Evolutionary conservation across 1,284 basidiomycete species (phyloP).

Genomic region (Peniophora sp.): DNA sequence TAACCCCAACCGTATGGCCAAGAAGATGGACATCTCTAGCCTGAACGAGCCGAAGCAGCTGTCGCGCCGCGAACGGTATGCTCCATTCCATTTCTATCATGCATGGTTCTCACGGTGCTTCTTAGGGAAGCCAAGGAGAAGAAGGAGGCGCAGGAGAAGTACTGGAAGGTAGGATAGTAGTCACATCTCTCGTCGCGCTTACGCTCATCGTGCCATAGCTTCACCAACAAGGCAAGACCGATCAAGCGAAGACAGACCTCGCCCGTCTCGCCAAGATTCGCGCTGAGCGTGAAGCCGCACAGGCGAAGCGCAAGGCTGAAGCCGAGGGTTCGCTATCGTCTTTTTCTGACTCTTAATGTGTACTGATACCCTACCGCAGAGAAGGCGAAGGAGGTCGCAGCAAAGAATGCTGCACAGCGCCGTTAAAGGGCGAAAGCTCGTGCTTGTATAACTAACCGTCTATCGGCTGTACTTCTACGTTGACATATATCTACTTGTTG

Average conservation of each 20-base stretch:
- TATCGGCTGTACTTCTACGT: too few relatives aligned
- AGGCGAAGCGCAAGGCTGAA: constrained; percentile 80
- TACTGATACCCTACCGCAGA: constrained; percentile 19
- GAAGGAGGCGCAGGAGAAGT: constrained; percentile 77
- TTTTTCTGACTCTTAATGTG: not conserved
- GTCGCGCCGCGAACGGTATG: constrained; percentile 62
- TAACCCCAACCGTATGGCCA: constrained; percentile 64
- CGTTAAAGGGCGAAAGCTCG: not conserved
- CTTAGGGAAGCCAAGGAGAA: constrained; percentile 83
- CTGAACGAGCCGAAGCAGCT: constrained; percentile 47
- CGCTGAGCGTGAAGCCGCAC: constrained; percentile 78
- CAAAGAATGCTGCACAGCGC: constrained; percentile 24
- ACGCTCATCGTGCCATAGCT: constrained; percentile 32
- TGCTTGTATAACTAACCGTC: not conserved
- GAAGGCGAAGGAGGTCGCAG: constrained; percentile 34
- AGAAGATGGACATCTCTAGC: constrained; percentile 62
- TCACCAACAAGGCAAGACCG: constrained; percentile 76
- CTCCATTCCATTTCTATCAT: constrained; percentile 6
- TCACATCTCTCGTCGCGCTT: not conserved
- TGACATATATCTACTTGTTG: too few relatives aligned
- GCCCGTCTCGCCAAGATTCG: constrained; percentile 82
- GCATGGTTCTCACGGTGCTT: constrained; percentile 5
- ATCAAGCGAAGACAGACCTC: constrained; percentile 82
- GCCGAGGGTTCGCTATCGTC: constrained; percentile 55
- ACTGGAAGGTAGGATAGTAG: constrained; percentile 60